Evolutionary conservation across 2,329 filamentous ascomycete genomes (phyloP).

Genomic region (Venturia effusa): DNA sequence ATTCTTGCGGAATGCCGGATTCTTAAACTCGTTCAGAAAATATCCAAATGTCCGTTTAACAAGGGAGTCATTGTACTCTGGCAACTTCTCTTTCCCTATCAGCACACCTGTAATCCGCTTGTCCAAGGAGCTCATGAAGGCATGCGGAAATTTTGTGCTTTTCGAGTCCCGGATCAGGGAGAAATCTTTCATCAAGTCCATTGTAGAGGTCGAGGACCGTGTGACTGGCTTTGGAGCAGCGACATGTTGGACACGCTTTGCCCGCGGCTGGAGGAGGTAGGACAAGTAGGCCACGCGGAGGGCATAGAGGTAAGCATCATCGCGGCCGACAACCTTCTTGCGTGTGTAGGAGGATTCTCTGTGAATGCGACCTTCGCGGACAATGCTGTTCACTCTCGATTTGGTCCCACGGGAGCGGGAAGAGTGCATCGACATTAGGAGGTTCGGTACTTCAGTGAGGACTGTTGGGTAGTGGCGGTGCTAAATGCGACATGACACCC

Average conservation of each 20-base stretch:
- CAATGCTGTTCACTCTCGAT: constrained; percentile 32
- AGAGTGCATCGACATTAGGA: constrained; percentile 18
- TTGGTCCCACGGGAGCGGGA: constrained; percentile 22
- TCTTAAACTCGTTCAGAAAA: constrained; percentile 87
- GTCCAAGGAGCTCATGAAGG: constrained; percentile 58
- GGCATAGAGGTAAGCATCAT: constrained; percentile 86
- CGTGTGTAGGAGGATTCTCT: constrained; percentile 25
- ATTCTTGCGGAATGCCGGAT: constrained; percentile 74
- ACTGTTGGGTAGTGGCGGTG: background rate
- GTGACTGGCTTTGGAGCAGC: constrained; percentile 47
- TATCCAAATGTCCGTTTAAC: constrained; percentile 92
- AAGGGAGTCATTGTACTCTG: constrained; percentile 80
- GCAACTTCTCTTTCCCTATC: constrained; percentile 69
- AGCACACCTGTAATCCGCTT: constrained; percentile 75
- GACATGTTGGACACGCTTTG: constrained; percentile 82
- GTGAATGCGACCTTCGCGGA: constrained; percentile 27
- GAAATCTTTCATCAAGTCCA: constrained; percentile 85
- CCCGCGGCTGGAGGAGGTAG: constrained; percentile 83
- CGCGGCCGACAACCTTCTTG: constrained; percentile 35
- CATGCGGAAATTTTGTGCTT: constrained; percentile 60
- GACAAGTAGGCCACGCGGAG: constrained; percentile 84
- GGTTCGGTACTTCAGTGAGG: background rate
- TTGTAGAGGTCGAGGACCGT: constrained; percentile 60
- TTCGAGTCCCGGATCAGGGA: constrained; percentile 55
- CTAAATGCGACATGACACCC: constrained; percentile 1